phyloP scores from a whole-genome alignment of 1,139 yeast genomes.

The Sugiyamaella castrensis region DNA sequence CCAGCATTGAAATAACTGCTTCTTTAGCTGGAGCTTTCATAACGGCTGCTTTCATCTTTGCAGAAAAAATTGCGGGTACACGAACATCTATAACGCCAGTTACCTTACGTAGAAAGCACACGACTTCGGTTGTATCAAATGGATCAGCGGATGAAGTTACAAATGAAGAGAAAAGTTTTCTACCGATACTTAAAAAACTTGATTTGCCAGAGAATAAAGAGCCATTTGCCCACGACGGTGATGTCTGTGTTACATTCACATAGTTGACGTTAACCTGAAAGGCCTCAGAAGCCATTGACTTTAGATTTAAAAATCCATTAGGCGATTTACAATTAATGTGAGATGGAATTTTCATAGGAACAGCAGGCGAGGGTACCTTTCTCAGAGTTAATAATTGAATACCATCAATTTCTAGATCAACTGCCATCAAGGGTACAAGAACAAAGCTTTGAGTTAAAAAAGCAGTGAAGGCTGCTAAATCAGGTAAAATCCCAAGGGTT shows the following conservation, averaged over 20 bases:
- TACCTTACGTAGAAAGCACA: conserved; percentile 34
- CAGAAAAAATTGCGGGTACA: conserved; percentile 34
- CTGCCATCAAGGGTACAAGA: conserved; percentile 35
- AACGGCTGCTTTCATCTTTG: conserved; percentile 40
- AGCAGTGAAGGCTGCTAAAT: conserved; percentile 37
- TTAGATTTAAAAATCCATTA: conserved; percentile 28
- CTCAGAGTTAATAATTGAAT: conserved; percentile 30
- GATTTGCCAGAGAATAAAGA: conserved; percentile 1
- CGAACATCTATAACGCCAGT: conserved; percentile 35
- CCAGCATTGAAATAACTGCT: conserved; percentile 37
- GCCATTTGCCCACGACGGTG: background rate
- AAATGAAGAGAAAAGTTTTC: conserved; percentile 34
- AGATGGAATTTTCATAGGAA: conserved; percentile 29
- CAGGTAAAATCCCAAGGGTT: conserved; percentile 33
- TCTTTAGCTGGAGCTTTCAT: conserved; percentile 43
- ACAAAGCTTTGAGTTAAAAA: conserved; percentile 41
- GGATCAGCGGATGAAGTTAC: conserved; percentile 35
- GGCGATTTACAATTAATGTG: conserved; percentile 32
- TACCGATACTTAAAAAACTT: conserved; percentile 34
- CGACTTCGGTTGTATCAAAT: conserved; percentile 33
- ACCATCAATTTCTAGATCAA: conserved; percentile 35
- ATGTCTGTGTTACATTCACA: conserved; percentile 38
- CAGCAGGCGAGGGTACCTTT: conserved; percentile 31
- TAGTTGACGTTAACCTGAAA: conserved; percentile 36
- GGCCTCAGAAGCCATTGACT: conserved; percentile 30